A percentile compares a stretch with the other conserved stretches of the same genome.
These are phyloP conservation scores for Aureobasidium melanogenum DNA, from an alignment of 2,329 filamentous ascomycete genomes.

Conservation along the genomic window DNA sequence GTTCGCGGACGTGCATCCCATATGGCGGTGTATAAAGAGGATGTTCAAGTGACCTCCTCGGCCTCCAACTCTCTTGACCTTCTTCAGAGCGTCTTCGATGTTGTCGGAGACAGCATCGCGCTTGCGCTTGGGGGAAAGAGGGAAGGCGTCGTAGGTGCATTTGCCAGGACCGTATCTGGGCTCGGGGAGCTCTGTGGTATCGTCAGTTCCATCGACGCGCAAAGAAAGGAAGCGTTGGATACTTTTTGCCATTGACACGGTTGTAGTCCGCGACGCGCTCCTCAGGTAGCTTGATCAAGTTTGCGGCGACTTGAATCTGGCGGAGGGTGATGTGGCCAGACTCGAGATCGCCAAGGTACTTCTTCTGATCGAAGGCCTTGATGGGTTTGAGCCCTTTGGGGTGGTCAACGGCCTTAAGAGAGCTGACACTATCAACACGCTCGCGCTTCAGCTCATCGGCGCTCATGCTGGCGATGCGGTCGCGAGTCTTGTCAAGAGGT, in stretches of 20 bases:
- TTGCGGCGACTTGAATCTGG: background rate
- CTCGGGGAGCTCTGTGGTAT: background rate
- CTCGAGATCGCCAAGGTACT: background rate
- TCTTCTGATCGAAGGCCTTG: background rate
- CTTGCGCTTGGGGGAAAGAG: background rate
- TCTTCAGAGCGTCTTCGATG: background rate
- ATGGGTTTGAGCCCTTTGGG: background rate
- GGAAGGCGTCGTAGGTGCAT: background rate
- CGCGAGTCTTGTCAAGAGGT: background rate
- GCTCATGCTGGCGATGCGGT: background rate
- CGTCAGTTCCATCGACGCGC: background rate
- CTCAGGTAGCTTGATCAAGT: slow-evolving; percentile 5
- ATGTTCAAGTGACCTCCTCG: background rate
- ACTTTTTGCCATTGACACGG: background rate
- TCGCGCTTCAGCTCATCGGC: background rate
- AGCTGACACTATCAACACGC: background rate
- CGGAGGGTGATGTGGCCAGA: background rate
- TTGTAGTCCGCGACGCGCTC: background rate
- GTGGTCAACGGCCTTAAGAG: background rate
- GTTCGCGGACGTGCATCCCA: background rate
- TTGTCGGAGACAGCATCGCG: background rate
- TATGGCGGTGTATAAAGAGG: background rate
- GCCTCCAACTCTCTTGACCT: background rate
- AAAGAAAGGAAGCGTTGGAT: background rate
- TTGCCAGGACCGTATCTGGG: background rate